These are phyloP conservation scores for Epichloe sylvatica DNA, from an alignment of 2,329 filamentous ascomycete species.

Conservation along the genomic window DNA sequence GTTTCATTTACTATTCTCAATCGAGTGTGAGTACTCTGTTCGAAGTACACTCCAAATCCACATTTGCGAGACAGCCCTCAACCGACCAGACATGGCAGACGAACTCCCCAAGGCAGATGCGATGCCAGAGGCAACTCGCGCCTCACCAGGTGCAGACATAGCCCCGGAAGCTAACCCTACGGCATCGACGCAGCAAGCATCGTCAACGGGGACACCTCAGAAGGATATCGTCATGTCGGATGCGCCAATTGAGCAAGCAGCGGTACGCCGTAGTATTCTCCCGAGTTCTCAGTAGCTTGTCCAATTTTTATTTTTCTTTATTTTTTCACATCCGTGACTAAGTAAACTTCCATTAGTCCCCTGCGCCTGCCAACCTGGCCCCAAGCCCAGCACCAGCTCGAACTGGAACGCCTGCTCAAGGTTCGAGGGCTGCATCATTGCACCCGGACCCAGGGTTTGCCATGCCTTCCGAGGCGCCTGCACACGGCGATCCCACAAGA, in stretches of 20 bases:
- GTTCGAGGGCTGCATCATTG: constrained; percentile 42
- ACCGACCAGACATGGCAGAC: constrained; percentile 18
- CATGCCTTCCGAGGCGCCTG: constrained; percentile 46
- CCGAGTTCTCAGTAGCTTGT: neutral
- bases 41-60: neutral
- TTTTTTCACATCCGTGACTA: neutral
- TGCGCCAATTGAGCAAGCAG: constrained; percentile 25
- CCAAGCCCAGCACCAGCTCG: constrained; percentile 30
- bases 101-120: constrained; percentile 12
- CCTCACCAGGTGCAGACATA: constrained; percentile 11
- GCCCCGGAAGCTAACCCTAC: constrained; percentile 9
- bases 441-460: constrained; percentile 38
- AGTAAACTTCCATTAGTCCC: constrained; percentile 16
- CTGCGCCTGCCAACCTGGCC: constrained; percentile 21
- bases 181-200: constrained; percentile 2
- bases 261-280: constrained; percentile 16
- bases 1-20: too few species aligned
- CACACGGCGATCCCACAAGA: constrained; percentile 54
- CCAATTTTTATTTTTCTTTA: neutral
- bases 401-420: constrained; percentile 35
- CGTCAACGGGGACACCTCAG: constrained; percentile 11
- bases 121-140: constrained; percentile 10
- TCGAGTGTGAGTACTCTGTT: neutral
- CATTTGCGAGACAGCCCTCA: neutral
- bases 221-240: constrained; percentile 32